A percentile compares a stretch with the other conserved stretches of the same genome.
These are phyloP conservation scores for Diutina sp. DNA, from an alignment of 1,139 yeast species.

Conservation along the genomic window DNA sequence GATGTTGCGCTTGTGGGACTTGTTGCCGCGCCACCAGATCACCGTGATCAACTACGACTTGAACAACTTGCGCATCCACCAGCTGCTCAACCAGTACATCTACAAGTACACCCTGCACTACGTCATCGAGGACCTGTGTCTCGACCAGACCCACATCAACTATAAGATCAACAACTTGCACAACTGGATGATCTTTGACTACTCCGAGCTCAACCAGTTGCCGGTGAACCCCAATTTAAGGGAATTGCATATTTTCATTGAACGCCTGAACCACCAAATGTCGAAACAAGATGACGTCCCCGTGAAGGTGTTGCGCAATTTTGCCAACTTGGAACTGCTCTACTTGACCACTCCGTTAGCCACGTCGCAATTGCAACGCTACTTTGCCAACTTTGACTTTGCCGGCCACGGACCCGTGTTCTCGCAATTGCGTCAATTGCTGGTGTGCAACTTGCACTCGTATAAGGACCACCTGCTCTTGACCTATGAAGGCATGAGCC, in stretches of 20 bases:
- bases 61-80: conserved; percentile 11
- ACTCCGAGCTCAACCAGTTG: conserved; percentile 10
- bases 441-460: conserved; percentile 12
- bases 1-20: conserved; percentile 10
- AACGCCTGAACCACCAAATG: conserved; percentile 5
- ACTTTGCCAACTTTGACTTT: conserved; percentile 5
- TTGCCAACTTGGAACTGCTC: conserved; percentile 7
- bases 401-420: conserved; percentile 3
- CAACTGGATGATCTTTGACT: conserved; percentile 14
- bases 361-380: conserved; percentile 7
- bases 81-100: conserved; percentile 10
- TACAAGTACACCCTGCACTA: conserved; percentile 8
- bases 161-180: conserved; percentile 10
- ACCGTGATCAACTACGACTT: conserved; percentile 12
- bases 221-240: conserved; percentile 11
- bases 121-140: conserved; percentile 6
- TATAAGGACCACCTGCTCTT: conserved; percentile 9
- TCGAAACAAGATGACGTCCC: background rate
- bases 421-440: conserved; percentile 8
- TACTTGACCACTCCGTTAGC: conserved; percentile 12
- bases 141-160: conserved; percentile 3
- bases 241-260: conserved; percentile 12
- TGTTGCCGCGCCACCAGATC: conserved; percentile 8
- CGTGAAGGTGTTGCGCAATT: conserved; percentile 5
- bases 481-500: conserved; percentile 7